Evolutionary conservation across 352 stramenopile genomes (phyloP).

Genomic region (Thraustochytrium sp.): DNA sequence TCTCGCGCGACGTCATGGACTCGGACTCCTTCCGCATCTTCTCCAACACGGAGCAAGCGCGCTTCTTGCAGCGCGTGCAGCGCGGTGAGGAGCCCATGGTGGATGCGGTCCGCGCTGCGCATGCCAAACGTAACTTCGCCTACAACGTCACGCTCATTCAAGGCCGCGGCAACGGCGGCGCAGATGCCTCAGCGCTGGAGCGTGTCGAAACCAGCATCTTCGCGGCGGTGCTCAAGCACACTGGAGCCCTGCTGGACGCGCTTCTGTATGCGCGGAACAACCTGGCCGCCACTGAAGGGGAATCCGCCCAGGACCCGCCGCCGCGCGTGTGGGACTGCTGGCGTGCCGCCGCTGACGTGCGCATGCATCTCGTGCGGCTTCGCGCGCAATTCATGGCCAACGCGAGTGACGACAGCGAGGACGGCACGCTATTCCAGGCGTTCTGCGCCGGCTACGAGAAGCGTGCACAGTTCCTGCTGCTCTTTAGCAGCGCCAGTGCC

Average conservation of each 20-base stretch:
- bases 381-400: conserved; percentile 12
- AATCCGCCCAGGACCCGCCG: neutral
- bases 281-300: neutral
- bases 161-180: conserved; percentile 21
- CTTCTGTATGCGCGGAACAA: conserved; percentile 17
- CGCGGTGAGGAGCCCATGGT: neutral
- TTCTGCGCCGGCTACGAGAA: conserved; percentile 1
- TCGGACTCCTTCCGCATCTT: conserved; percentile 7
- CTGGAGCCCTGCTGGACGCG: conserved; percentile 25
- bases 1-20: too few relatives aligned
- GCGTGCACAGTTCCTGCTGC: conserved; percentile 7
- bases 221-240: conserved; percentile 61
- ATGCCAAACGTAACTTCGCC: conserved; percentile 25
- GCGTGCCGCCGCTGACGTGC: conserved; percentile 11
- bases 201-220: conserved; percentile 61
- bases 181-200: conserved; percentile 1
- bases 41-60: neutral
- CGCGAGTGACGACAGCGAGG: neutral
- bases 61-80: neutral
- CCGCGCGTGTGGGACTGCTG: neutral
- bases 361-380: conserved; percentile 29
- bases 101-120: neutral
- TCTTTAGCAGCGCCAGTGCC: neutral
- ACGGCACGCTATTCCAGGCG: neutral
- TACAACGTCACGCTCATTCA: conserved; percentile 38